phyloP scores from a whole-genome alignment of 345 rosid genomes.

The Ricinus communis region DNA sequence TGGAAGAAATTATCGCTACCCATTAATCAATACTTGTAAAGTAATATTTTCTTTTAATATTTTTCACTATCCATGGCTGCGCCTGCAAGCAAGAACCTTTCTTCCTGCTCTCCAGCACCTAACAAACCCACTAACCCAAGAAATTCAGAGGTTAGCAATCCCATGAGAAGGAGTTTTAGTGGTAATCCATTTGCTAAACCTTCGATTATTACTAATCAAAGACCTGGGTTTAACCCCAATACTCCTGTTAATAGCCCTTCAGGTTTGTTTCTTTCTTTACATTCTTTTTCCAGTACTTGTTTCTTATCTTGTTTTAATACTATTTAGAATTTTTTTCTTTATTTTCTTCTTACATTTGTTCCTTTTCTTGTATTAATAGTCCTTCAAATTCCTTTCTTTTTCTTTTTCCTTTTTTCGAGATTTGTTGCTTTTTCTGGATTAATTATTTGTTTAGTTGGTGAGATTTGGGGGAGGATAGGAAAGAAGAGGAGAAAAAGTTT shows the following conservation, averaged over 20 bases:
- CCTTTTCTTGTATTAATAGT: neutral
- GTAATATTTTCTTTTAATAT: too few species aligned
- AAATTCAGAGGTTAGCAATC: slow-evolving; percentile 53
- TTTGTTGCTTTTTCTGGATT: neutral
- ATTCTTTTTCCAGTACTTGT: too few species aligned
- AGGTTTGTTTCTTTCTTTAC: slow-evolving; percentile 34
- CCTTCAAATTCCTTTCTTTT: neutral
- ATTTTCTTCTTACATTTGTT: neutral
- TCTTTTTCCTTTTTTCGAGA: too few species aligned
- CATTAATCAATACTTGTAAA: neutral
- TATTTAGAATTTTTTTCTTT: neutral
- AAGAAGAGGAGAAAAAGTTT: neutral
- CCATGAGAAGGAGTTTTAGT: slow-evolving; percentile 66
- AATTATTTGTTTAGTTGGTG: neutral
- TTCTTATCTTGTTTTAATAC: too few species aligned
- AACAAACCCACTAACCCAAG: slow-evolving; percentile 46
- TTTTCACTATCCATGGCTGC: slow-evolving; percentile 13
- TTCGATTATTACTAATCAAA: slow-evolving; percentile 35
- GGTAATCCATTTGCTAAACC: slow-evolving; percentile 58
- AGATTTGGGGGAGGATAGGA: neutral
- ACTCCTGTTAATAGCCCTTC: slow-evolving; percentile 63
- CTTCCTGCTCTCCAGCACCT: slow-evolving; percentile 27
- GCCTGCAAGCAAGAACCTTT: slow-evolving; percentile 18
- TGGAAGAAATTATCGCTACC: neutral
- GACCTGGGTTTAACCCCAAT: slow-evolving; percentile 42